These are phyloP conservation scores for Dactylis glomerata DNA, from an alignment of 176 grass and related monocot species.

Conservation along the genomic window DNA sequence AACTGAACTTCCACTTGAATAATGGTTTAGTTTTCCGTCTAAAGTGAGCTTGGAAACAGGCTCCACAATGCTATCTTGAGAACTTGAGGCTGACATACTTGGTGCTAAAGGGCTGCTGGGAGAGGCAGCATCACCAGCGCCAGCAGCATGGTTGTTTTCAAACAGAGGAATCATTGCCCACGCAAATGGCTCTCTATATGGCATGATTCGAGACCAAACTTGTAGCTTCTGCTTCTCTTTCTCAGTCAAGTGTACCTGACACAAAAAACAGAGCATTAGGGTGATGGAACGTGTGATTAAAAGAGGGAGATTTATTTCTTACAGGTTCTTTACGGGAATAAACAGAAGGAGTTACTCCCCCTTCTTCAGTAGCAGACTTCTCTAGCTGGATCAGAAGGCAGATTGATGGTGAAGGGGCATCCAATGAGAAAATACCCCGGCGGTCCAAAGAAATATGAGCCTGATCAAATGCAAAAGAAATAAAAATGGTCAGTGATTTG, in stretches of 20 bases:
- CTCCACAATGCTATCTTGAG: constrained; percentile 73
- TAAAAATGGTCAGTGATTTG: constrained; percentile 26
- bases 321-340: constrained; percentile 99
- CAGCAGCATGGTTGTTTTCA: constrained; percentile 72
- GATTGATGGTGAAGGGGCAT: constrained; percentile 81
- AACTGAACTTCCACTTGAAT: constrained; percentile 88
- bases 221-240: constrained; percentile 98
- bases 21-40: constrained; percentile 79
- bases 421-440: constrained; percentile 79
- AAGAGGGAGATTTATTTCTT: constrained; percentile 42
- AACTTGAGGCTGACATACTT: constrained; percentile 80
- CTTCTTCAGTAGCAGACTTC: constrained; percentile 91
- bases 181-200: constrained; percentile 89
- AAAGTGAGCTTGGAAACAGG: constrained; percentile 84
- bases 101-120: constrained; percentile 82
- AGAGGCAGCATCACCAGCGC: constrained; percentile 55
- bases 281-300: constrained; percentile 8
- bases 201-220: constrained; percentile 94
- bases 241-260: constrained; percentile 80
- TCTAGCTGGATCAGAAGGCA: constrained; percentile 95
- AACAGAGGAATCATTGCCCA: constrained; percentile 94
- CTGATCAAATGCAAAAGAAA: constrained; percentile 35
- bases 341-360: constrained; percentile 85
- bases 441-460: constrained; percentile 61
- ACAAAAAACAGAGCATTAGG: constrained; percentile 40